phyloP scores from a whole-genome alignment of 2,329 filamentous ascomycete species.

The Neodidymelliopsis sp. region DNA sequence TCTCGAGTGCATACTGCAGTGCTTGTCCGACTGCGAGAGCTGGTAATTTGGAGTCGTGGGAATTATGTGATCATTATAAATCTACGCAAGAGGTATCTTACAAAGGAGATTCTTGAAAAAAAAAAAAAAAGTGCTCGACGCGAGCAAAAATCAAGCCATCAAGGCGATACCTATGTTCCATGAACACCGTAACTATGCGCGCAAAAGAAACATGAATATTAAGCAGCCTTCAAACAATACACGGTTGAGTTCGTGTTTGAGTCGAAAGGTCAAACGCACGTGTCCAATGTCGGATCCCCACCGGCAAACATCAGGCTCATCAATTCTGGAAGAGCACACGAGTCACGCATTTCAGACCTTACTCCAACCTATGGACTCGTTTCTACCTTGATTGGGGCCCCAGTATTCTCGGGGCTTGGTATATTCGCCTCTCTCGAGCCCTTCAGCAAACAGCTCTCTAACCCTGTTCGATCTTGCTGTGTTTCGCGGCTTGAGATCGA shows the following conservation, averaged over 20 bases:
- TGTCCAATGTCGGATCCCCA: constrained; percentile 25
- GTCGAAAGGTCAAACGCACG: background rate
- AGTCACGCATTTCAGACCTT: constrained; percentile 36
- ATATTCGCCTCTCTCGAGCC: constrained; percentile 50
- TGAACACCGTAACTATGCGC: background rate
- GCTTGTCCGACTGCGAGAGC: no score
- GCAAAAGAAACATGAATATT: background rate
- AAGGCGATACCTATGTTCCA: background rate
- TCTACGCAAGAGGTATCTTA: background rate
- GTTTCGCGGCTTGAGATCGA: constrained; percentile 49
- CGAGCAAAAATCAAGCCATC: background rate
- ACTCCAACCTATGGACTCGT: constrained; percentile 45
- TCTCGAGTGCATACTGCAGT: no score
- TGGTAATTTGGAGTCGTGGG: no score
- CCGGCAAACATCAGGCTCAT: constrained; percentile 1
- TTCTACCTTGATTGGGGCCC: constrained; percentile 45
- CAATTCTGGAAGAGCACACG: constrained; percentile 7
- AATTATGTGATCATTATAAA: no score
- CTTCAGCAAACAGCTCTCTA: constrained; percentile 45
- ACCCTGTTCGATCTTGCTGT: constrained; percentile 41
- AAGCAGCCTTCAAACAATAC: no score
- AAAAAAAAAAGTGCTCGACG: background rate
- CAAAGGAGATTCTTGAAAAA: background rate
- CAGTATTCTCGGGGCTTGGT: constrained; percentile 49
- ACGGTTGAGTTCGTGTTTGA: no score